phyloP scores from a whole-genome alignment of 805 yeast species.

The Zygosaccharomyces gambellarensis region DNA sequence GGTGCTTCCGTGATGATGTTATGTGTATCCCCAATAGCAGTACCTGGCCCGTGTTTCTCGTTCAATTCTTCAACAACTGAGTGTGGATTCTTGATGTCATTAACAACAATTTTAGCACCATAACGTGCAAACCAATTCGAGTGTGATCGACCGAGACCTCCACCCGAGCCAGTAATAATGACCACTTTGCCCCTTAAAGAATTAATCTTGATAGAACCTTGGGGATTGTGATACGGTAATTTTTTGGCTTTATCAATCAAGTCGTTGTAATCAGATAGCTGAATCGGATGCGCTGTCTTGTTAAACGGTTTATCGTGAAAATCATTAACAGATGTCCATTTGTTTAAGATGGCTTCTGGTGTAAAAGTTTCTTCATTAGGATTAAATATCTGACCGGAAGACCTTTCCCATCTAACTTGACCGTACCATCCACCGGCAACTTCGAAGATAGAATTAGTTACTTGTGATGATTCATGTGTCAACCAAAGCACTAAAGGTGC shows the following conservation, averaged over 20 bases:
- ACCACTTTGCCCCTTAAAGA: constrained; percentile 81
- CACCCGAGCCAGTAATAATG: constrained; percentile 90
- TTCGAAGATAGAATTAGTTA: constrained; percentile 77
- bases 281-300: constrained; percentile 60
- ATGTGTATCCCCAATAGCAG: constrained; percentile 77
- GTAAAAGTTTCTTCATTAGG: constrained; percentile 66
- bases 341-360: constrained; percentile 74
- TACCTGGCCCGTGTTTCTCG: constrained; percentile 58
- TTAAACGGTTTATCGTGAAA: constrained; percentile 56
- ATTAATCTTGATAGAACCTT: constrained; percentile 46
- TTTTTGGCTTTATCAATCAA: constrained; percentile 49
- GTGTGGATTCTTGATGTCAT: constrained; percentile 76
- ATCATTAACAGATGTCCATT: constrained; percentile 57
- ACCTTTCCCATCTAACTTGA: constrained; percentile 92
- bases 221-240: constrained; percentile 50
- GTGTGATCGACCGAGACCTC: constrained; percentile 89
- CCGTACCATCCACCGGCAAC: constrained; percentile 92
- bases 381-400: constrained; percentile 78
- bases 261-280: constrained; percentile 63
- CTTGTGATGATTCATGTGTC: constrained; percentile 57
- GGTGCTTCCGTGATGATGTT: constrained; percentile 75
- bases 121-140: constrained; percentile 79
- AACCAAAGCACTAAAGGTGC: constrained; percentile 87
- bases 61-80: constrained; percentile 69
- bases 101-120: constrained; percentile 93